Base-by-base conservation (phyloP, 2,329 filamentous ascomycete species). In the Hymenoscyphus infarciens region DNA sequence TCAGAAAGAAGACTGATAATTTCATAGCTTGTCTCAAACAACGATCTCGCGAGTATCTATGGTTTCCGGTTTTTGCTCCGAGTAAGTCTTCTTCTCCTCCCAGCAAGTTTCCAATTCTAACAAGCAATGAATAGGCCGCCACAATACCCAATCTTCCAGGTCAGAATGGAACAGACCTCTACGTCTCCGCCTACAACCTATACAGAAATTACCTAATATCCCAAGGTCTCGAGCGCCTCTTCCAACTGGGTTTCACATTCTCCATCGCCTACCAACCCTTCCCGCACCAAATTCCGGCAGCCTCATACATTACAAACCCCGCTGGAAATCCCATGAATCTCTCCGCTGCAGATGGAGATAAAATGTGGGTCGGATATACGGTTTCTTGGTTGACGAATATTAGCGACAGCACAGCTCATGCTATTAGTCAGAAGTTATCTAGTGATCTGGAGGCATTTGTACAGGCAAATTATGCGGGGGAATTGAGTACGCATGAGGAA, bases 291-390 rank as follows among this genome's bases (percentile, higher is more conserved):
- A 61, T 61, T 15, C 25, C 60, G 2, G 19, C 38, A 7, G 55
- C 31, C 10, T 54, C 61, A 15, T 8, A 31, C 2, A 8, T 33
- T 16, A 55, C 45, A 7, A 54, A 53, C 15, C 42, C 57, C 5
- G 68, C 67, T 27, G 61, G 61, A 15, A 68, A 72, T 57, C 68
- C 71, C 7, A 67, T 73, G 13, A 64, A 65, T 19, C 39, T 73
- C 3, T 57, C 64, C 19, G 70, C 71, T 4, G 64, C 63, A 1
- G 54, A 69, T 16, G 72, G 72, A 19, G 72, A 73, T 45, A 65
- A 66, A 7, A 56, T 73, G 5, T 74, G 69, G 77, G 64, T 72
- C 29, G 66, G 69, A 29, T 78, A 75, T 70, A 71, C 69, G 6
- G 38, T 68, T 19, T 67, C 69, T 5, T 73, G 71, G 70, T 42